phyloP scores from a whole-genome alignment of 2,329 filamentous ascomycete genomes.

The Aspergillus japonicus region DNA sequence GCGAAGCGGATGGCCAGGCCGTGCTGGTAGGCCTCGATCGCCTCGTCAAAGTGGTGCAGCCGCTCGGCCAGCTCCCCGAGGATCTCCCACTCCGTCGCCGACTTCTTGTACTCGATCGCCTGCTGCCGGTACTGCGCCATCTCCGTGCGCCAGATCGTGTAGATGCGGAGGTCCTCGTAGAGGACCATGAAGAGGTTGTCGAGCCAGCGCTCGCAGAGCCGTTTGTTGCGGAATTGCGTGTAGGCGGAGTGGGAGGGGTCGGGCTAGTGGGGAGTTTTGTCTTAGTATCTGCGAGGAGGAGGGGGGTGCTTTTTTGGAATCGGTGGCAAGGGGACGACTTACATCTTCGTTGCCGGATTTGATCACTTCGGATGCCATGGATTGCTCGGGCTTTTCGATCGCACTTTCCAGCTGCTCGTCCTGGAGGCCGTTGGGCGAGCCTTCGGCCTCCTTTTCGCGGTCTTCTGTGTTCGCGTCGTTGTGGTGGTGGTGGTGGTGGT shows the following conservation, averaged over 20 bases:
- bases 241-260: constrained; percentile 69
- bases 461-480: constrained; percentile 18
- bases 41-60: constrained; percentile 87
- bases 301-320: no score
- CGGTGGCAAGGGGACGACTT: constrained; percentile 29
- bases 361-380: constrained; percentile 71
- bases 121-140: constrained; percentile 94
- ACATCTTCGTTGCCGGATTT: constrained; percentile 74
- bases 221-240: constrained; percentile 93
- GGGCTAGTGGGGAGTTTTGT: constrained; percentile 43
- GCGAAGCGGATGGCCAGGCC: constrained; percentile 88
- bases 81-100: constrained; percentile 96
- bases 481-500: constrained; percentile 18
- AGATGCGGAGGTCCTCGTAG: constrained; percentile 95
- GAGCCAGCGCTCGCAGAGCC: constrained; percentile 94
- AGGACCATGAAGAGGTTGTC: constrained; percentile 99
- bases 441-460: constrained; percentile 29
- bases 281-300: neutral
- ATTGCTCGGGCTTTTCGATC: constrained; percentile 77
- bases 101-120: constrained; percentile 94
- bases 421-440: constrained; percentile 34
- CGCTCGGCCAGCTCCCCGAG: constrained; percentile 88
- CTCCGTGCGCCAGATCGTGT: constrained; percentile 98
- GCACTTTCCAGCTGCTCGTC: constrained; percentile 35
- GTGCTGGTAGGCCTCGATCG: constrained; percentile 85